These are phyloP conservation scores for Phytophthora melonis DNA, from an alignment of 352 stramenopile genomes.

Conservation along the genomic window DNA sequence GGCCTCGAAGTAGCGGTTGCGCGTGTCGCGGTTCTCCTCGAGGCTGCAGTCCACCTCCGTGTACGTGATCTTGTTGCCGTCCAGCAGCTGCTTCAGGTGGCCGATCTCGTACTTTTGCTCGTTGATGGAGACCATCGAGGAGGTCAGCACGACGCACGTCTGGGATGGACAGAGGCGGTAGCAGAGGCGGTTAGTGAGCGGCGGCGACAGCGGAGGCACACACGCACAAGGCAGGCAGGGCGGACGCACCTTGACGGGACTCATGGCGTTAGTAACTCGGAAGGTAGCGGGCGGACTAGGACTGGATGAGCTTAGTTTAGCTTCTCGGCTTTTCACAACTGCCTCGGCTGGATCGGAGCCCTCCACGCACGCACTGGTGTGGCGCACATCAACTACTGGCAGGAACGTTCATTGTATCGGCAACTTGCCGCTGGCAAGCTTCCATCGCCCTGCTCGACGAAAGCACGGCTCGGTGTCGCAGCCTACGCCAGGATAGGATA, in stretches of 20 bases:
- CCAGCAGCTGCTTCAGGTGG: conserved; percentile 74
- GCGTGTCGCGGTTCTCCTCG: conserved; percentile 79
- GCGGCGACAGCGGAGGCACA: neutral
- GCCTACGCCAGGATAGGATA: conserved; percentile 13
- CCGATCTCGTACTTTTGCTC: conserved; percentile 85
- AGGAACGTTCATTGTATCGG: neutral
- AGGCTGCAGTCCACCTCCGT: conserved; percentile 83
- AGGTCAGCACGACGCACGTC: conserved; percentile 77
- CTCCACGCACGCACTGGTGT: conserved; percentile 25
- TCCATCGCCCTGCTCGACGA: neutral
- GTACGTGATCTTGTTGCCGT: conserved; percentile 77
- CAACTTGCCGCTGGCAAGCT: neutral
- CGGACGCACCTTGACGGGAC: conserved; percentile 38
- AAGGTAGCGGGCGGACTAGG: conserved; percentile 3
- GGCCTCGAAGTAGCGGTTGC: conserved; percentile 80
- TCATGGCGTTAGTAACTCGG: conserved; percentile 36
- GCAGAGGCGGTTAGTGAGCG: neutral
- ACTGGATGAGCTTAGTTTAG: conserved; percentile 8
- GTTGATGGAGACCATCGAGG: conserved; percentile 75
- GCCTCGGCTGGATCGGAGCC: conserved; percentile 37
- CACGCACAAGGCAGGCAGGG: neutral
- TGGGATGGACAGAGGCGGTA: conserved; percentile 11
- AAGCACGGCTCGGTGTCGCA: conserved; percentile 26
- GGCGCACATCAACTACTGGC: conserved; percentile 26
- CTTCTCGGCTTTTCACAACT: conserved; percentile 27